Evolutionary conservation across 2,329 filamentous ascomycete genomes (phyloP), one percentile per base, ranked within the genome.

Genomic region (Trichoderma koningiopsis): DNA sequence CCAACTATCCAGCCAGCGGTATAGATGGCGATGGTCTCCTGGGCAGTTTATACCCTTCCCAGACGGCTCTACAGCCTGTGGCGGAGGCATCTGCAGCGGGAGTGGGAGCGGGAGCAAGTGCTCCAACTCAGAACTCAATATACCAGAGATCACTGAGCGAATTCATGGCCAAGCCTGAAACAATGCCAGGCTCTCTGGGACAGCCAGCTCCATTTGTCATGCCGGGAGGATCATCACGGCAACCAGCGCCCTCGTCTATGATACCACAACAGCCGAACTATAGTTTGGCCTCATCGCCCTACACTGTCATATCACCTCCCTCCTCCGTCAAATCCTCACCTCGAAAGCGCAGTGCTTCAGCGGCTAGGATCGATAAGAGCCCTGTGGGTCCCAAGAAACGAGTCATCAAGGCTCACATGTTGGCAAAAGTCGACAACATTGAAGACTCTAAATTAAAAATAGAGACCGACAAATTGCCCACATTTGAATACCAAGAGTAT

Each of bases 371-470:
- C 3, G 63, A 52, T 10, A 61, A 59, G 43, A 68, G 68, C 29
- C 63, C 62, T 13, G 63, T 57, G 31, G 55, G 63, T 22, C 60
- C 68, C 7, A 70, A 70, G 55, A 70, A 60, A 27, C 59, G 69
- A 11, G 56, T 69, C 33, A 70, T 70, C 16, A 68, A 70, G 56
- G 59, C 65, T 27, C 69, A 70, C 14, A 64, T 70, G 14, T 56
- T 56, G 35, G 55, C 58, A 27, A 69, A 69, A 37, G 52, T 72
- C 14, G 63, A 71, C 31, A 72, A 68, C 13, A 67, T 55, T 40
- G 63, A 68, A 22, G 70, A 71, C 13, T 64, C 68, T 53, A 65
- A 64, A 24, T 61, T 71, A 13, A 57, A 66, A 31, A 65, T 67
- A 27, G 64, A 65, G 14, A 68, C 64, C 24, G 61, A 68, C 11